Base-by-base conservation (phyloP, 306 rosid species). In the Fragaria ananassa region DNA sequence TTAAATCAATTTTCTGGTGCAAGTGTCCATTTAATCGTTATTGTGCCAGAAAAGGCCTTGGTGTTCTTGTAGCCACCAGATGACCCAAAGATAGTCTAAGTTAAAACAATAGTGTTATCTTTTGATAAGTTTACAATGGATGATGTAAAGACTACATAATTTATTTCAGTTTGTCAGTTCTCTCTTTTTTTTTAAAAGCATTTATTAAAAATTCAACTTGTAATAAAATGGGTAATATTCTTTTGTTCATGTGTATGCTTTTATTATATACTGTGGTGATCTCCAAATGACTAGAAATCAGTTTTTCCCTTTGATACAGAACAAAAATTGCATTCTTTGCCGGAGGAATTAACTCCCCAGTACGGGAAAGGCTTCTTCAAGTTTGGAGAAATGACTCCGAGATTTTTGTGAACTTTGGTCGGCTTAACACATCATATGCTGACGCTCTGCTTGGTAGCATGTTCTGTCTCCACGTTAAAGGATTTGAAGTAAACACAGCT, bases 391-490 rank as follows among this genome's bases (percentile, higher is more conserved):
- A 89, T 66, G 92, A 93, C 79, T 34, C 90, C 0, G 96, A 93
- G 78, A 91, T 93, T 71, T 93, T 88, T 74, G 98, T 74, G n/a
- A 88, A 89, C 81, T 76, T 31, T 19, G 96, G 98, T 57, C 82
- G 98, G 56, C 87, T 91, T 27, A 88, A 80, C 69, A 93, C 97
- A 39, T 82, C 98, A 34, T 93, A 93, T n/a, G 89, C 89, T 14
- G 93, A 89, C 70, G 92, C 83, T 77, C 77, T 93, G 69, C 79
- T 93, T 64, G 85, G 88, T 14, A 93, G 97, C 89, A 91, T 87
- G 85, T 93, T 89, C 82, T 93, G 98, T 85, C 93, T 93, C 76
- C 98, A 93, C 62, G 97, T 86, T 4, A 93, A 91, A 81, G 97
- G 97, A 76, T 91, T 74, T 56, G 98, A 91, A 82, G 97, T 93